Conservation (phyloP, 768 basidiomycete species). For the Psilocybe cubensis region DNA sequence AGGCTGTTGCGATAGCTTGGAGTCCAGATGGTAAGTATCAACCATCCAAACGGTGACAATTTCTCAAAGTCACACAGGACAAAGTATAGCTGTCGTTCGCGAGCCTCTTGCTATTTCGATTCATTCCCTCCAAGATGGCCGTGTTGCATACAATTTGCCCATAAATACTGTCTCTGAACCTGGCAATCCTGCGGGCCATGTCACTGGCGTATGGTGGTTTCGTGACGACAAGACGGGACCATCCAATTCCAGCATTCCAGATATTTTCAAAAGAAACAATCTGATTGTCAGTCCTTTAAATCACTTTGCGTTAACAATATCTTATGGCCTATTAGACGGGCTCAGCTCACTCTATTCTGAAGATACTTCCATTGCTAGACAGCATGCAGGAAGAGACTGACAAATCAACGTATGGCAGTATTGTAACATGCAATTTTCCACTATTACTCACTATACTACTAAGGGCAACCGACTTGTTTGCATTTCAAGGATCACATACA, state of each 20-base stretch:
- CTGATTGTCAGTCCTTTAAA: slow-evolving; percentile 52
- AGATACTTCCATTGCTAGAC: slow-evolving; percentile 72
- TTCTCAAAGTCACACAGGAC: slow-evolving; percentile 41
- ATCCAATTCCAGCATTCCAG: slow-evolving; percentile 56
- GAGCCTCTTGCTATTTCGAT: slow-evolving; percentile 70
- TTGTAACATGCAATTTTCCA: slow-evolving; percentile 1
- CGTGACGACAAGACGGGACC: slow-evolving; percentile 43
- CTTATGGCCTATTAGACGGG: slow-evolving; percentile 62
- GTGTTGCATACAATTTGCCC: slow-evolving; percentile 50
- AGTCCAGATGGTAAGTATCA: slow-evolving; percentile 72
- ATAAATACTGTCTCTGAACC: slow-evolving; percentile 27
- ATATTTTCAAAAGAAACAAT: slow-evolving; percentile 72
- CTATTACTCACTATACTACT: slow-evolving; percentile 15
- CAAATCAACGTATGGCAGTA: slow-evolving; percentile 56
- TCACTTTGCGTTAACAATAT: slow-evolving; percentile 5
- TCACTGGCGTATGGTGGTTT: slow-evolving; percentile 79
- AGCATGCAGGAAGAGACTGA: slow-evolving; percentile 68
- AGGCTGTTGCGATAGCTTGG: slow-evolving; percentile 71
- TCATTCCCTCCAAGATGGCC: slow-evolving; percentile 82
- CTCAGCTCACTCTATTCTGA: slow-evolving; percentile 72
- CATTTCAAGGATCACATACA: slow-evolving; percentile 73
- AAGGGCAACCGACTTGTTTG: slow-evolving; percentile 81
- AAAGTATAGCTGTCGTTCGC: slow-evolving; percentile 72
- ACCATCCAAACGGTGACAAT: neutral
- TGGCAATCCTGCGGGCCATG: slow-evolving; percentile 16